A percentile compares a stretch with the other conserved stretches of the same genome.
phyloP scores from a whole-genome alignment of 1,139 yeast genomes.

The Pneumocystis sp. region DNA sequence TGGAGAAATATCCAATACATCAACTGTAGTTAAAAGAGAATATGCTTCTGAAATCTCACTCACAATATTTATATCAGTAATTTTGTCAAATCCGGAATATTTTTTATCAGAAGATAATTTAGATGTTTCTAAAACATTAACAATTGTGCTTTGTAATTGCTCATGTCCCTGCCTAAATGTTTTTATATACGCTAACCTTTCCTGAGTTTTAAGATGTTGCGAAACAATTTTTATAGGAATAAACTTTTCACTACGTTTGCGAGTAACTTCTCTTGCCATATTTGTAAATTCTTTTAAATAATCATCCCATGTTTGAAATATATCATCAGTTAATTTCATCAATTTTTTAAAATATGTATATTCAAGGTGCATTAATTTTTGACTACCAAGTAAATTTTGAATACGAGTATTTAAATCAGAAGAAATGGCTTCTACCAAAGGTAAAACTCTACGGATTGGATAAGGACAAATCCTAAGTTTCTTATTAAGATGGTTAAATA shows the following conservation, averaged over 20 bases:
- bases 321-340: conserved; percentile 19
- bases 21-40: conserved; percentile 26
- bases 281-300: conserved; percentile 40
- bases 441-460: conserved; percentile 51
- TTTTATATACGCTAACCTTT: conserved; percentile 33
- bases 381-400: conserved; percentile 17
- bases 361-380: conserved; percentile 27
- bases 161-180: conserved; percentile 42
- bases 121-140: conserved; percentile 24
- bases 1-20: conserved; percentile 28
- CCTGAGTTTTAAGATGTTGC: conserved; percentile 32
- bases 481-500: conserved; percentile 48
- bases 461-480: conserved; percentile 46
- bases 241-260: conserved; percentile 63
- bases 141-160: conserved; percentile 30
- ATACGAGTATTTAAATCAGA: conserved; percentile 30
- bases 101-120: conserved; percentile 12
- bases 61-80: conserved; percentile 14
- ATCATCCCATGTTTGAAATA: conserved; percentile 36
- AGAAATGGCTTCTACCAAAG: conserved; percentile 48
- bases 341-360: conserved; percentile 25
- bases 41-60: conserved; percentile 32
- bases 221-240: conserved; percentile 47
- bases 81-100: background rate
- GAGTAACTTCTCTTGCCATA: conserved; percentile 54